Percentiles rank a stretch among this genome's conserved stretches.
phyloP scores from a whole-genome alignment of 2,329 filamentous ascomycete species.

The Colletotrichum graminicola region DNA sequence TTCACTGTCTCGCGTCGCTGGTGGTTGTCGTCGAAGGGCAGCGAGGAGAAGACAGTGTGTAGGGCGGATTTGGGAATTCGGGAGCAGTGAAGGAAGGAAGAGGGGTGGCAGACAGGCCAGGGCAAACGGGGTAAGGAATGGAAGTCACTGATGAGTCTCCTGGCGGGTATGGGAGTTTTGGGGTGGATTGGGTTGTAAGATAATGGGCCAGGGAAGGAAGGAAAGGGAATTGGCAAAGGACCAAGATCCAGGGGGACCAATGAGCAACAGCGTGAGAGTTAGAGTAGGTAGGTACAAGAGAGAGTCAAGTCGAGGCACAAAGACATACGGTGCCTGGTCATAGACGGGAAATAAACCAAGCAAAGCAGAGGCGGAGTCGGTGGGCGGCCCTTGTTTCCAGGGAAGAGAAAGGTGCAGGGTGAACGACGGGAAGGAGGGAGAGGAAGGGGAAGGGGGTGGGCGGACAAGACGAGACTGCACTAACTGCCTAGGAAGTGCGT shows the following conservation, averaged over 20 bases:
- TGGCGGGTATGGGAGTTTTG: constrained; percentile 2
- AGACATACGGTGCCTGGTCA: constrained; percentile 13
- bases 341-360: constrained; percentile 21
- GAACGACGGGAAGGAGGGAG: constrained; percentile 20
- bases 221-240: constrained; percentile 1
- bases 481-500: constrained; percentile 13
- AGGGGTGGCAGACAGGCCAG: constrained; percentile 30
- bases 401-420: constrained; percentile 4
- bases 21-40: constrained; percentile 6
- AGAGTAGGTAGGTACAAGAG: not conserved
- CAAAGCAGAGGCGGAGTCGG: not conserved
- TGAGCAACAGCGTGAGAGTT: not conserved
- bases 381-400: constrained; percentile 5
- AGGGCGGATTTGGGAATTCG: constrained; percentile 33
- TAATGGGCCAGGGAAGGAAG: constrained; percentile 2
- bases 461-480: constrained; percentile 4
- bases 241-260: constrained; percentile 12
- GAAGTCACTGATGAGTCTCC: constrained; percentile 6
- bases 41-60: constrained; percentile 19
- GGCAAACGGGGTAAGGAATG: constrained; percentile 36
- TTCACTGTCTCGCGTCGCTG: constrained; percentile 22
- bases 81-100: constrained; percentile 22
- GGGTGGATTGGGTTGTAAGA: not conserved
- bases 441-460: constrained; percentile 22
- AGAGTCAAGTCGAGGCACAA: constrained; percentile 28